These are phyloP conservation scores for Euphorbia pulcherrima DNA, from an alignment of 345 rosid species.

Conservation along the genomic window DNA sequence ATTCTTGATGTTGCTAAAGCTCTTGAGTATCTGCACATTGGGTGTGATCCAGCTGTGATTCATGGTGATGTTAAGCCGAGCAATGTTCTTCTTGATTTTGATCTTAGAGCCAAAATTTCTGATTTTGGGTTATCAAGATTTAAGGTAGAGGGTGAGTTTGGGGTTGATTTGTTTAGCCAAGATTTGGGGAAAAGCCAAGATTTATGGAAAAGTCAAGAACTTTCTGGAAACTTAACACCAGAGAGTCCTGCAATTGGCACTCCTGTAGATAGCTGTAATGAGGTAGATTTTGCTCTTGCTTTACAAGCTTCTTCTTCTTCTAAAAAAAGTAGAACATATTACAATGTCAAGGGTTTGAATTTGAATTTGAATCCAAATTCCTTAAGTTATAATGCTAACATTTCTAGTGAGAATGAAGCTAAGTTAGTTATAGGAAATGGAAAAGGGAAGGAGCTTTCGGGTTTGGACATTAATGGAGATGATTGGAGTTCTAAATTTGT, in stretches of 20 bases:
- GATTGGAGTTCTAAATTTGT: conserved; percentile 58
- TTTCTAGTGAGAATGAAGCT: conserved; percentile 40
- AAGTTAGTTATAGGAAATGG: conserved; percentile 33
- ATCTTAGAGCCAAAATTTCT: conserved; percentile 74
- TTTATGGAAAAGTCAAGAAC: conserved; percentile 55
- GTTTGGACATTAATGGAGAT: conserved; percentile 43
- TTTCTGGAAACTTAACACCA: conserved; percentile 55
- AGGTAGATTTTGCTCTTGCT: conserved; percentile 93
- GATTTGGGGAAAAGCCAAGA: conserved; percentile 82
- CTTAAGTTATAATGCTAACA: conserved; percentile 35
- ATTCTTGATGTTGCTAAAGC: conserved; percentile 86
- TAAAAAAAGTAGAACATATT: conserved; percentile 53
- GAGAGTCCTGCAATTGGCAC: conserved; percentile 32
- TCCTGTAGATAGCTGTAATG: conserved; percentile 31
- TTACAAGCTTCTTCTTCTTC: conserved; percentile 93
- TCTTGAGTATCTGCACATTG: conserved; percentile 75
- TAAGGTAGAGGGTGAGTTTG: conserved; percentile 74
- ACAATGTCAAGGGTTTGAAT: conserved; percentile 53
- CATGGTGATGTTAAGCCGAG: conserved; percentile 97
- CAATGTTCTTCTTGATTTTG: conserved; percentile 82
- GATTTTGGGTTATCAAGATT: conserved; percentile 93
- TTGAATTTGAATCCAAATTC: conserved; percentile 54
- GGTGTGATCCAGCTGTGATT: conserved; percentile 91
- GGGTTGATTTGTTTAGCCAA: conserved; percentile 78
- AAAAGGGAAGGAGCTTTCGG: conserved; percentile 73